Evolutionary conservation across 805 yeast genomes (phyloP).

Genomic region (Nakazawaea ishiwadae): DNA sequence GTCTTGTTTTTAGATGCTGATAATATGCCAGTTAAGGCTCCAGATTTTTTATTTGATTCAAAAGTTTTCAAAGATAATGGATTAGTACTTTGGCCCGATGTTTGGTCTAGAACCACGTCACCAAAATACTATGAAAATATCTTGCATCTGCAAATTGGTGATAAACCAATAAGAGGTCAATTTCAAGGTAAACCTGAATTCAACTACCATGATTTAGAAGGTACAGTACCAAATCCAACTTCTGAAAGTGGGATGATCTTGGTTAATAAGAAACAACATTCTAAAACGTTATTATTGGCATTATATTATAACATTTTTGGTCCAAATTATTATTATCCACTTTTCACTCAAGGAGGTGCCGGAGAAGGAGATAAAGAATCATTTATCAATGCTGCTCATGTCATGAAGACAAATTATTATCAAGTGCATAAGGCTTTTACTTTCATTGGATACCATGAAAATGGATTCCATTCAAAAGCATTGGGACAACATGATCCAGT

Average conservation of each 20-base stretch:
- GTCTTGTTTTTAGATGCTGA: slow-evolving; percentile 48
- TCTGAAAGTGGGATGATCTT: slow-evolving; percentile 69
- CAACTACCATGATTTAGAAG: slow-evolving; percentile 56
- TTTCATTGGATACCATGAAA: slow-evolving; percentile 45
- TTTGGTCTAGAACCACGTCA: slow-evolving; percentile 64
- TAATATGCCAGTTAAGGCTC: slow-evolving; percentile 37
- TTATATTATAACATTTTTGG: slow-evolving; percentile 66
- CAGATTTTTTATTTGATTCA: slow-evolving; percentile 43
- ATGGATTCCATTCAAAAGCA: slow-evolving; percentile 35
- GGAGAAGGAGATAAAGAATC: slow-evolving; percentile 85
- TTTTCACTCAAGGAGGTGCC: slow-evolving; percentile 66
- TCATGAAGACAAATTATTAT: slow-evolving; percentile 40
- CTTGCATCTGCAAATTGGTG: slow-evolving; percentile 35
- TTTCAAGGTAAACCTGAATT: slow-evolving; percentile 24
- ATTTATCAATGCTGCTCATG: slow-evolving; percentile 63
- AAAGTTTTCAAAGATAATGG: slow-evolving; percentile 36
- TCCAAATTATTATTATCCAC: slow-evolving; percentile 60
- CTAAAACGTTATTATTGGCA: slow-evolving; percentile 53
- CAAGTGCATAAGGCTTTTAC: slow-evolving; percentile 51
- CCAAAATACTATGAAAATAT: slow-evolving; percentile 52
- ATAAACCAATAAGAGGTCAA: slow-evolving; percentile 30
- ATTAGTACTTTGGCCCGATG: slow-evolving; percentile 63
- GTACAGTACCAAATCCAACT: slow-evolving; percentile 62
- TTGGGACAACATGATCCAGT: slow-evolving; percentile 39
- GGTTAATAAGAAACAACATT: slow-evolving; percentile 54